Evolutionary conservation across 139 green algal species (phyloP).

Genomic region (Zygnema circumcarinatum): DNA sequence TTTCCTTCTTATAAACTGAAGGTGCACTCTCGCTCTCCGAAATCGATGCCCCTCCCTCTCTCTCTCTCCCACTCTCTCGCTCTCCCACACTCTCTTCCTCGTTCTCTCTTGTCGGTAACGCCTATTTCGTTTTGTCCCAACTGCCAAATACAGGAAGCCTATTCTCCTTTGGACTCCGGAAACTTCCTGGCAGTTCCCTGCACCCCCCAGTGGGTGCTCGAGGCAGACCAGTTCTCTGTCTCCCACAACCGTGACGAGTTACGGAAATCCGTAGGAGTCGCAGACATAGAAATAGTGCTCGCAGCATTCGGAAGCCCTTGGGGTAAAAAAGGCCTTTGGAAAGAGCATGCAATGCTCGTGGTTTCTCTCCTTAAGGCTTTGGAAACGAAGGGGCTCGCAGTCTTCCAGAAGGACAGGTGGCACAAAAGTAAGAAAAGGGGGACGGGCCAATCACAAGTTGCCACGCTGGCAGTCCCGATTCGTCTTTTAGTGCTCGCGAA

Average conservation of each 20-base stretch:
- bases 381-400: not conserved
- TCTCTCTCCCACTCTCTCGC: not conserved
- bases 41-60: not conserved
- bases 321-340: not conserved
- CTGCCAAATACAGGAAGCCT: not conserved
- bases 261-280: too few relatives aligned
- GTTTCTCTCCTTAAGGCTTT: not conserved
- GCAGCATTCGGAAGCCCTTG: not conserved
- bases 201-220: slow-evolving; percentile 3
- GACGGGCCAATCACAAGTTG: too few relatives aligned
- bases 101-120: too few relatives aligned
- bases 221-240: not conserved
- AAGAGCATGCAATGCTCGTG: not conserved
- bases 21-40: too few relatives aligned
- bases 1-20: too few relatives aligned
- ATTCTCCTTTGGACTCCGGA: slow-evolving; percentile 12
- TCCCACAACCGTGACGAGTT: too few relatives aligned
- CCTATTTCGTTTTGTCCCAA: too few relatives aligned
- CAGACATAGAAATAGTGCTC: too few relatives aligned
- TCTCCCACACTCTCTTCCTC: slow-evolving; percentile 4
- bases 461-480: too few relatives aligned
- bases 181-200: slow-evolving; percentile 27
- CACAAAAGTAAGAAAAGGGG: too few relatives aligned
- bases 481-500: not conserved
- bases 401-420: too few relatives aligned